A percentile compares a stretch with the other conserved stretches of the same genome.
Evolutionary conservation across 2,329 filamentous ascomycete genomes (phyloP).

Genomic region (Aschersonia sp.): DNA sequence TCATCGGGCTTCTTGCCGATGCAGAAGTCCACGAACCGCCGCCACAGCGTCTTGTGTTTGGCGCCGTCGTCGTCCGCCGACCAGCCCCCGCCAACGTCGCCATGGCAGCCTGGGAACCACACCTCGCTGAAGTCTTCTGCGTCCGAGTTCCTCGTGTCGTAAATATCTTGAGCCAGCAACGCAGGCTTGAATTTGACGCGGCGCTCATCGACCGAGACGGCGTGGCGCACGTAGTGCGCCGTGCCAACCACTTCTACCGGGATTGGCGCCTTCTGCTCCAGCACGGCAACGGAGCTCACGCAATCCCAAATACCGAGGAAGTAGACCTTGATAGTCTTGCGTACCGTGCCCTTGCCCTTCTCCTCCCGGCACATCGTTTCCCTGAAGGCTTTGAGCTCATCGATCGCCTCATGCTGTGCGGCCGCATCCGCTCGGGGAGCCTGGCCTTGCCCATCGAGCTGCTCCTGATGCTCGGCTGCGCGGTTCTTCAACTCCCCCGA

Average conservation of each 20-base stretch:
- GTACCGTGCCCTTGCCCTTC: slow-evolving; percentile 5
- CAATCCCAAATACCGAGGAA: slow-evolving; percentile 43
- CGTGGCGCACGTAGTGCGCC: slow-evolving; percentile 32
- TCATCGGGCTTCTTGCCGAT: background rate
- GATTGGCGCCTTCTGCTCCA: slow-evolving; percentile 22
- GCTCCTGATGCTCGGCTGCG: slow-evolving; percentile 4
- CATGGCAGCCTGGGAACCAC: slow-evolving; percentile 40
- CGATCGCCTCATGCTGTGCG: slow-evolving; percentile 6
- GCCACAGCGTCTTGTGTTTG: background rate
- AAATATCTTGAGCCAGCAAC: slow-evolving; percentile 26
- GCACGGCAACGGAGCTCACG: slow-evolving; percentile 33
- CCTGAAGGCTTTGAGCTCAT: slow-evolving; percentile 29
- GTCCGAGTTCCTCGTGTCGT: slow-evolving; percentile 8
- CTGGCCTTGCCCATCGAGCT: background rate
- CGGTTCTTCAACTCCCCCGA: slow-evolving; percentile 17
- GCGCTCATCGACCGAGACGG: slow-evolving; percentile 37
- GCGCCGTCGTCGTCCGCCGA: slow-evolving; percentile 11
- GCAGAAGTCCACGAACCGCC: background rate
- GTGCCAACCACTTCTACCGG: slow-evolving; percentile 24
- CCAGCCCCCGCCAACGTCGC: slow-evolving; percentile 40
- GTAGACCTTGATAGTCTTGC: slow-evolving; percentile 28
- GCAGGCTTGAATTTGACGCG: slow-evolving; percentile 41
- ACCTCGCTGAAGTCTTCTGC: slow-evolving; percentile 31
- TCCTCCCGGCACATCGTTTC: slow-evolving; percentile 30
- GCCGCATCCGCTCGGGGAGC: no score